Conservation (phyloP, 2,329 filamentous ascomycete genomes). For the Cladophialophora yegresii region DNA sequence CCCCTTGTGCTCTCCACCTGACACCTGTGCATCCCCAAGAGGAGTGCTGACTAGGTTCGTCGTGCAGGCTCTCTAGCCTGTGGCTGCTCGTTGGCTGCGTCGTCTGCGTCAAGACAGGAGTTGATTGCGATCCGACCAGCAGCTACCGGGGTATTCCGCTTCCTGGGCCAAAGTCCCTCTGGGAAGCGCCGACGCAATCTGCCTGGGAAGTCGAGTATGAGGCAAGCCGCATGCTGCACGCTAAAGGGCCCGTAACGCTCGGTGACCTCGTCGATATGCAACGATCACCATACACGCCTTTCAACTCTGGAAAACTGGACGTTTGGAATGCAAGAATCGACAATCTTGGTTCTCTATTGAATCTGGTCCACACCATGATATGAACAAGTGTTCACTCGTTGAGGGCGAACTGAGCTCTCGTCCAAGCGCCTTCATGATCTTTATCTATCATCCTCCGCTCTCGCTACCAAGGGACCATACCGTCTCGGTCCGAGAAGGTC, state of each 20-base stretch:
- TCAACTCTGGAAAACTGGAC: slow-evolving; percentile 17
- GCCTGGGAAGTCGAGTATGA: slow-evolving; percentile 20
- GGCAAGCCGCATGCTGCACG: slow-evolving; percentile 7
- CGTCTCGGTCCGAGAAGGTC: slow-evolving; percentile 24
- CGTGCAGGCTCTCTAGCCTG: slow-evolving; percentile 9
- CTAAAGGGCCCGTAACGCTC: slow-evolving; percentile 3
- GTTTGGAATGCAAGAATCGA: slow-evolving; percentile 25
- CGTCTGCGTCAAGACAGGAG: slow-evolving; percentile 17
- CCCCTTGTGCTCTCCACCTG: neutral
- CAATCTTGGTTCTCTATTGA: slow-evolving; percentile 19
- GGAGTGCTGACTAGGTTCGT: neutral
- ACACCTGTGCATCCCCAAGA: neutral
- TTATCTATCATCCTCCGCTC: neutral
- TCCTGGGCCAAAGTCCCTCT: slow-evolving; percentile 18
- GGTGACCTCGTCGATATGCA: slow-evolving; percentile 20
- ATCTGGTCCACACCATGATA: slow-evolving; percentile 18
- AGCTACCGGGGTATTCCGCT: slow-evolving; percentile 11
- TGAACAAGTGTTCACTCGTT: slow-evolving; percentile 1
- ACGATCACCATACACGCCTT: neutral
- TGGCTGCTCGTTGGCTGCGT: slow-evolving; percentile 24
- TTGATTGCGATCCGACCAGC: slow-evolving; percentile 1
- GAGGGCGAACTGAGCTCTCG: neutral
- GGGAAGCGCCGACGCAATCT: slow-evolving; percentile 20
- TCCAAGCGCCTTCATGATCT: neutral
- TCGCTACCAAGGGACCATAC: slow-evolving; percentile 21